phyloP scores from a whole-genome alignment of 371 early-diverging fungal genomes.

The Mucor racemosus region DNA sequence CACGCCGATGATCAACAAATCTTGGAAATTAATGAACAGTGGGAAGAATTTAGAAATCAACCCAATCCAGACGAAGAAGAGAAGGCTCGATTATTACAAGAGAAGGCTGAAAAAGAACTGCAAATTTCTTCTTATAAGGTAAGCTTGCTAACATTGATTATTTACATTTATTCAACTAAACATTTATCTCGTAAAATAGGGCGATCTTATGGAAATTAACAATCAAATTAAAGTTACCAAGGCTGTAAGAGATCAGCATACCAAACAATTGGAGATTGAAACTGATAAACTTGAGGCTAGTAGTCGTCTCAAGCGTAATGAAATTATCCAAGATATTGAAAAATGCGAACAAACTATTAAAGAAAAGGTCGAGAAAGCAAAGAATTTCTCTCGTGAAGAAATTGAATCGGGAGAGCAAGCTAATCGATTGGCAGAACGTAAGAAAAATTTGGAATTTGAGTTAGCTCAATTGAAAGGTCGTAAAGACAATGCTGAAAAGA shows the following conservation, averaged over 20 bases:
- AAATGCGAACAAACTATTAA: slow-evolving; percentile 23
- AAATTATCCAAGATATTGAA: slow-evolving; percentile 43
- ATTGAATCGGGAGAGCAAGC: slow-evolving; percentile 20
- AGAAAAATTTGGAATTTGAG: neutral
- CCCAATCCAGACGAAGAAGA: slow-evolving; percentile 19
- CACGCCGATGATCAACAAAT: neutral
- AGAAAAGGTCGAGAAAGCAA: neutral
- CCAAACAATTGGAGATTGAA: slow-evolving; percentile 32
- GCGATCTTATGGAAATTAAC: slow-evolving; percentile 20
- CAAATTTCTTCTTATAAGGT: neutral
- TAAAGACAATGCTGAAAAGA: slow-evolving; percentile 8
- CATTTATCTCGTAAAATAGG: neutral
- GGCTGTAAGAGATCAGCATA: slow-evolving; percentile 39
- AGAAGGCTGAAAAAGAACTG: slow-evolving; percentile 1
- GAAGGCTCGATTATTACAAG: neutral
- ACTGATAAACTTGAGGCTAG: slow-evolving; percentile 36
- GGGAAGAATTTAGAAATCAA: slow-evolving; percentile 5
- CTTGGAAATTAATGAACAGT: slow-evolving; percentile 12
- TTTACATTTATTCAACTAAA: neutral
- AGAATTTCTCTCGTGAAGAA: slow-evolving; percentile 19
- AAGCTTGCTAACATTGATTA: neutral
- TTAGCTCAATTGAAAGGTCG: slow-evolving; percentile 8
- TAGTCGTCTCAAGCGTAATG: slow-evolving; percentile 27
- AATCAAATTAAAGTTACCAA: slow-evolving; percentile 24
- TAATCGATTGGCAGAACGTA: slow-evolving; percentile 15